Base-by-base conservation (phyloP, 2,329 filamentous ascomycete species). In the Penicillium glabrum region DNA sequence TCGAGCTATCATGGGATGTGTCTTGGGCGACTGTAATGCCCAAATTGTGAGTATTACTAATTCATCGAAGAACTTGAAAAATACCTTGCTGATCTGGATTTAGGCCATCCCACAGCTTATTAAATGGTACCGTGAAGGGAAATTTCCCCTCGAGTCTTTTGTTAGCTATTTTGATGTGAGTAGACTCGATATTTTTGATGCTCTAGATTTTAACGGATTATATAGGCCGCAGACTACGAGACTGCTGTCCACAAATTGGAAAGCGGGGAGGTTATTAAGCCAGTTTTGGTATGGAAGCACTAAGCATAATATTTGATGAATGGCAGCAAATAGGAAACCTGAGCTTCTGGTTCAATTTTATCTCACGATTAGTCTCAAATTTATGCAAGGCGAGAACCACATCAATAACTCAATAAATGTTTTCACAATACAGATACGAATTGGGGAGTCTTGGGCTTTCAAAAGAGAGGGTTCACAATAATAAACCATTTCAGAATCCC, bases 31-130 rank as follows among this genome's bases (percentile, higher is more conserved):
- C 14, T 62, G 50, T 41, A 44, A 59, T 11, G 46, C 63, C 2
- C 31, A 37, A 5, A 35, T 56, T 13, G 54, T 60, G 23, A 21
- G 41, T 26, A 3, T 9, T 21, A 5, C 21, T 41, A 19, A 19
- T 9, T 1, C n/a, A 47, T 19, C n/a, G 29, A 31, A 13, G 13
- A 3, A 33, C 13, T 5, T 27, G 5, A 4, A 5, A 8, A 1
- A 2, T 21, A 2, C 11, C n/a, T 37, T 23, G 14, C 23, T n/a
- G 31, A 27, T 16, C 21, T 31, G n/a, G 6, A 10, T n/a, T 33
- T 21, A 62, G 60, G 53, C 57, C 3, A 60, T 65, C 24, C 54
- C 58, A 1, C 58, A 58, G 16, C 54, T 67, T 48, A 60, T 65
- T 8, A 19, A 62, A 19, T 65, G 63, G 61, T 64, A 65, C 37